Evolutionary conservation across 2,329 filamentous ascomycete genomes (phyloP).

Genomic region (Colletotrichum endophyticum): DNA sequence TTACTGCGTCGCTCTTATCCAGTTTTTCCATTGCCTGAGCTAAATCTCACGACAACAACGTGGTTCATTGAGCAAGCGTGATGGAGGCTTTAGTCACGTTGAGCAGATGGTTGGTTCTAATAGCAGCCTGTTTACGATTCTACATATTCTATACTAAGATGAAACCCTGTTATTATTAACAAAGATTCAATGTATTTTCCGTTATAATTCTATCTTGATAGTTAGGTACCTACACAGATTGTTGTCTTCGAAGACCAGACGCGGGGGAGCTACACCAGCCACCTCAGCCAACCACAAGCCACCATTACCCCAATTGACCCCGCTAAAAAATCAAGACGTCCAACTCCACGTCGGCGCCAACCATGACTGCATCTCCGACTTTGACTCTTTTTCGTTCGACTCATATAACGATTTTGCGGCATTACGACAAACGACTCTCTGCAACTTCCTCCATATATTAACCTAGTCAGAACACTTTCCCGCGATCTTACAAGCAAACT

Average conservation of each 20-base stretch:
- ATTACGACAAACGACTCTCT: not conserved
- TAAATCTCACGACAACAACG: not conserved
- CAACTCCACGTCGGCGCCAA: not conserved
- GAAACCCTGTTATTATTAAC: not conserved
- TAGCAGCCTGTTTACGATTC: not conserved
- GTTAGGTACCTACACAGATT: not conserved
- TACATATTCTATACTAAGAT: not conserved
- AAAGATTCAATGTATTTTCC: not conserved
- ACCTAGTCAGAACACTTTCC: fast-evolving
- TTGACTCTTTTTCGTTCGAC: not conserved
- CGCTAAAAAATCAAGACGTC: not conserved
- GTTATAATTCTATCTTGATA: not conserved
- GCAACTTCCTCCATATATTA: fast-evolving
- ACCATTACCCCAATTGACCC: not conserved
- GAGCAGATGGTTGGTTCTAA: not conserved
- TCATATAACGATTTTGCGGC: not conserved
- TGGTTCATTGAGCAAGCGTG: not conserved
- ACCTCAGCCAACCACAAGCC: not conserved
- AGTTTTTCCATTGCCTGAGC: not conserved
- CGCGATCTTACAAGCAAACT: not conserved
- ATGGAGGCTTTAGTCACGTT: not conserved
- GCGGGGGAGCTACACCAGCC: not conserved
- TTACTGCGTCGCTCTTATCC: no score
- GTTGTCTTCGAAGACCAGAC: not conserved
- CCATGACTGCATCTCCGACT: not conserved